Percentiles rank a stretch among this genome's conserved stretches.
Conservation (phyloP, 345 rosid genomes). For the Aquilaria yunnanensis region DNA sequence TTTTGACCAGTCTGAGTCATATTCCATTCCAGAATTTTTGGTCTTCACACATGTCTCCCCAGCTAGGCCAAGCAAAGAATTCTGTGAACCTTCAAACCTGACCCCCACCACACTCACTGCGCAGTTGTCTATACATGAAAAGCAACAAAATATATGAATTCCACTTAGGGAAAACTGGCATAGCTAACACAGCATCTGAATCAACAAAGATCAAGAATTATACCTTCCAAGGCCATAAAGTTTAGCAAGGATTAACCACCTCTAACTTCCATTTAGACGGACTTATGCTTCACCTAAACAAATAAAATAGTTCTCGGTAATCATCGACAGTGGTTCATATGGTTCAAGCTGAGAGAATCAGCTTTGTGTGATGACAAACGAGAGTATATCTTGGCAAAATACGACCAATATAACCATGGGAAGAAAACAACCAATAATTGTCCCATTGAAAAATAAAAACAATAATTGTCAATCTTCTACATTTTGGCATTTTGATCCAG, state of each 20-base stretch:
- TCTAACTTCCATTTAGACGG: conserved; percentile 50
- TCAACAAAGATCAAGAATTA: background rate
- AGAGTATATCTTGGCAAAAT: no score
- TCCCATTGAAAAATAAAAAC: no score
- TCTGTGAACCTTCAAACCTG: conserved; percentile 7
- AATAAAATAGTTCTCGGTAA: no score
- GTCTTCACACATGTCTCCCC: conserved; percentile 18
- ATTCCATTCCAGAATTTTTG: conserved; percentile 64
- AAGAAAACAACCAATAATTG: no score
- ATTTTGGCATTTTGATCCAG: no score
- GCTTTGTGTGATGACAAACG: no score
- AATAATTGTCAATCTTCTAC: no score
- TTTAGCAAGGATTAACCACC: conserved; percentile 52
- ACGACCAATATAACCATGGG: no score
- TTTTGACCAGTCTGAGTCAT: conserved; percentile 52
- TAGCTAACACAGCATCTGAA: background rate
- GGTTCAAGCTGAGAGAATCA: no score
- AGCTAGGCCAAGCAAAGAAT: no score
- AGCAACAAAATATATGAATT: background rate
- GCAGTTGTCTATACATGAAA: conserved; percentile 25
- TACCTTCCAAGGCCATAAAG: conserved; percentile 54
- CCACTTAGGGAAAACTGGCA: background rate
- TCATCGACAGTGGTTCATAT: no score
- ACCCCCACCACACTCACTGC: conserved; percentile 33
- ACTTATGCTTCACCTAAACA: no score